phyloP scores from a whole-genome alignment of 192 early-diverging fungal genomes.

The Umbelopsis ramanniana region DNA sequence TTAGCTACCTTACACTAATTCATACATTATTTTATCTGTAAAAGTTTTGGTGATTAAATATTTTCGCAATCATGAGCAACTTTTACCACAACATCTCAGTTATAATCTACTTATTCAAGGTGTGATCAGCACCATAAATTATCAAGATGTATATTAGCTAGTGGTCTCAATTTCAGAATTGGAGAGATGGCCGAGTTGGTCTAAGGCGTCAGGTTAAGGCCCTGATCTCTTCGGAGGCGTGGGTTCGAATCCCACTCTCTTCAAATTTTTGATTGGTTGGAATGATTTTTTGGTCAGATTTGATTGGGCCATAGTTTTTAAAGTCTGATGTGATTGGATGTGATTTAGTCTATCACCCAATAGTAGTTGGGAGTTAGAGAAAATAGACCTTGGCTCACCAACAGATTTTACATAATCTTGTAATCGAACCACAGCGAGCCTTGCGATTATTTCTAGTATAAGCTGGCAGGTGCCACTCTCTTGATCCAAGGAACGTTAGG shows the following conservation, averaged over 20 bases:
- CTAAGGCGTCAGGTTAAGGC: conserved; percentile 60
- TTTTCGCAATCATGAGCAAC: no score
- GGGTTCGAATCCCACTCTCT: conserved; percentile 62
- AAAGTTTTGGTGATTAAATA: no score
- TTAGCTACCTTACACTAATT: no score
- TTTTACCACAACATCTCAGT: background rate
- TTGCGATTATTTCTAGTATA: no score
- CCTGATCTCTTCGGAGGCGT: conserved; percentile 56
- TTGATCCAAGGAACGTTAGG: no score
- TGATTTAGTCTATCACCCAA: background rate
- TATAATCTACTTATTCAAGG: background rate
- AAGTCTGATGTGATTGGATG: background rate
- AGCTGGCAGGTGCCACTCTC: no score
- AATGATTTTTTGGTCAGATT: background rate
- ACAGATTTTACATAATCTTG: no score
- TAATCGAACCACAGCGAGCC: no score
- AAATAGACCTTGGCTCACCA: no score
- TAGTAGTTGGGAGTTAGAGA: no score
- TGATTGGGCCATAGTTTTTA: background rate
- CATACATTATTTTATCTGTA: no score
- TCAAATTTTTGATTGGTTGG: conserved; percentile 37
- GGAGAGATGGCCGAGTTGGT: conserved; percentile 58
- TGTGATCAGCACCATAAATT: no score
- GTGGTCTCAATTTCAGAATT: background rate
- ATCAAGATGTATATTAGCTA: background rate